Percentiles rank a stretch among this genome's conserved stretches.
Conservation (phyloP, 805 yeast species). For the Candida piceae region DNA sequence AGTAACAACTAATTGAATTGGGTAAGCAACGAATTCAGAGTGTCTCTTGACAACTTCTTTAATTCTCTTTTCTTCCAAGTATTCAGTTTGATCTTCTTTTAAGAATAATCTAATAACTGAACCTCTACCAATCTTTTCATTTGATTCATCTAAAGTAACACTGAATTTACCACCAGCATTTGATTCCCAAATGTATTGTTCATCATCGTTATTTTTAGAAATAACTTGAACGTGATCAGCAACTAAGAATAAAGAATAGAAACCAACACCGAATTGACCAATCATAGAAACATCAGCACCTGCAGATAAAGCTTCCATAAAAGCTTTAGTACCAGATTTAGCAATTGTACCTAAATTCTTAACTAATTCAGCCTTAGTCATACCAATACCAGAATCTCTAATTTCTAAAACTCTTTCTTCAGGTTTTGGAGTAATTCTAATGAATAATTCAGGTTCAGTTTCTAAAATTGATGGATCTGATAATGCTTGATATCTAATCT, state of each 20-base stretch:
- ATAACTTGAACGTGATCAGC: slow-evolving; percentile 98
- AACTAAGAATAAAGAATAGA: slow-evolving; percentile 98
- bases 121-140: slow-evolving; percentile 92
- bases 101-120: slow-evolving; percentile 89
- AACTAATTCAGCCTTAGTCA: slow-evolving; percentile 98
- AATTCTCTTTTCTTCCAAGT: slow-evolving; percentile 98
- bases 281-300: slow-evolving; percentile 99
- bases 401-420: slow-evolving; percentile 92
- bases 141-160: slow-evolving; percentile 81
- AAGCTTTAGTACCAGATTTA: slow-evolving; percentile 98
- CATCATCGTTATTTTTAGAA: slow-evolving; percentile 98
- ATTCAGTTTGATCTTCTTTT: slow-evolving; percentile 98
- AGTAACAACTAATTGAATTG: slow-evolving; percentile 96
- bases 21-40: slow-evolving; percentile 98
- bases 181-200: slow-evolving; percentile 99
- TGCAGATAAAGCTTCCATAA: slow-evolving; percentile 98
- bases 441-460: slow-evolving; percentile 92
- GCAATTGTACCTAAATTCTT: slow-evolving; percentile 99
- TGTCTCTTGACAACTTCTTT: slow-evolving; percentile 99
- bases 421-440: slow-evolving; percentile 95
- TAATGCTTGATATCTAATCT: slow-evolving; percentile 94
- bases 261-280: slow-evolving; percentile 99
- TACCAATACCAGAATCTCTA: slow-evolving; percentile 99
- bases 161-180: slow-evolving; percentile 99
- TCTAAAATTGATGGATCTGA: slow-evolving; percentile 90